Conservation (phyloP, 257 asterid species). For the Ophiorrhiza pumila region DNA sequence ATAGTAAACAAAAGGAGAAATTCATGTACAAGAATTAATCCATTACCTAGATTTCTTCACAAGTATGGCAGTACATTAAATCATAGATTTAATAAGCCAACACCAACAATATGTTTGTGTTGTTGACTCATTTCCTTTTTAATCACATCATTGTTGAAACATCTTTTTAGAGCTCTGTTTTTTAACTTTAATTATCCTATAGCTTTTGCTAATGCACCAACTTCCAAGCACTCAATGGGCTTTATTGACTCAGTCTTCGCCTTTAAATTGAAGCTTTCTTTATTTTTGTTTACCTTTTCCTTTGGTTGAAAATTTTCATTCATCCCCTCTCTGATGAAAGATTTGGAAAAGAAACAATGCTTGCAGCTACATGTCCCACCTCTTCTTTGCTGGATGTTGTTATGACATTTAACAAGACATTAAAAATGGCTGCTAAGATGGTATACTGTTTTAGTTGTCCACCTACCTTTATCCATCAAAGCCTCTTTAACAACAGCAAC, state of each 20-base stretch:
- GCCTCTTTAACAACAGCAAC: too few species aligned
- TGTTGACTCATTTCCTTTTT: slow-evolving; percentile 36
- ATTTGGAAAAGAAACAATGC: not conserved
- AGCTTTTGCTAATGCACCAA: slow-evolving; percentile 41
- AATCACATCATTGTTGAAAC: slow-evolving; percentile 26
- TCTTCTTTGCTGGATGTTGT: slow-evolving; percentile 7
- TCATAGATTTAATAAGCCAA: slow-evolving; percentile 27
- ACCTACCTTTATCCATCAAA: not conserved
- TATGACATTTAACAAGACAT: slow-evolving; percentile 7
- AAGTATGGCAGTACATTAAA: slow-evolving; percentile 17
- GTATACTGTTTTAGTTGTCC: not conserved
- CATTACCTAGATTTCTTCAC: slow-evolving; percentile 28
- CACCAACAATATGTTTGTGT: slow-evolving; percentile 25
- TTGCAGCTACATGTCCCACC: not conserved
- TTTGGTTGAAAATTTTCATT: not conserved
- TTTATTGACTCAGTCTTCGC: slow-evolving; percentile 44
- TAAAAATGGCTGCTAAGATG: not conserved
- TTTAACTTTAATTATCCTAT: slow-evolving; percentile 30
- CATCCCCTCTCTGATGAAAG: not conserved
- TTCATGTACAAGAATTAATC: slow-evolving; percentile 17
- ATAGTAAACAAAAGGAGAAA: not conserved
- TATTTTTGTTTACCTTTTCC: not conserved
- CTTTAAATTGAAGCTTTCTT: slow-evolving; percentile 27
- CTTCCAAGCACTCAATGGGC: slow-evolving; percentile 40
- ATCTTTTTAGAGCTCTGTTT: slow-evolving; percentile 25